Evolutionary conservation across 179 eudicot genomes (phyloP).

Genomic region (Gypsophila paniculata): DNA sequence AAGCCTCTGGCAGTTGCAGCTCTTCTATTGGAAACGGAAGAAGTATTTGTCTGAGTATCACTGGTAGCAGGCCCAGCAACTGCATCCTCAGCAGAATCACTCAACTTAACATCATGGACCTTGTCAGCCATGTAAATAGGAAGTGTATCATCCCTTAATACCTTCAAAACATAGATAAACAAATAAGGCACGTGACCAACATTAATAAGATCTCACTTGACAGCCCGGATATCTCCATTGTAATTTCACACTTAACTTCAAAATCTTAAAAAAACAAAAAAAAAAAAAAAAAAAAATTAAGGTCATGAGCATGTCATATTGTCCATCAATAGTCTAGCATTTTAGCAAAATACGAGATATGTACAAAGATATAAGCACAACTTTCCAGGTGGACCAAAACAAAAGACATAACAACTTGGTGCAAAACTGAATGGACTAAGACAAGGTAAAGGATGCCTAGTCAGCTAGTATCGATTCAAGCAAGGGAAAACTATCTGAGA

Average conservation of each 20-base stretch:
- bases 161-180: constrained; percentile 35
- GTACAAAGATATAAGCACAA: background rate
- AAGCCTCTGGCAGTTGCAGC: constrained; percentile 46
- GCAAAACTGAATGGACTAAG: background rate
- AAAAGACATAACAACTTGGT: background rate
- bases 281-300: background rate
- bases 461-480: background rate
- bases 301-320: constrained; percentile 14
- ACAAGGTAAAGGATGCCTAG: background rate
- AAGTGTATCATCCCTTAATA: constrained; percentile 59
- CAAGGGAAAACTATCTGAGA: background rate
- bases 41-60: constrained; percentile 57
- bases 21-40: constrained; percentile 75
- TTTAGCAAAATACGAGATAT: too few relatives aligned
- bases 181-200: constrained; percentile 10
- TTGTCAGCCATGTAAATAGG: constrained; percentile 64
- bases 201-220: constrained; percentile 4
- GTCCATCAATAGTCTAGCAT: background rate
- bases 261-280: constrained; percentile 17
- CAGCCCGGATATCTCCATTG: background rate
- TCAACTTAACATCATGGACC: constrained; percentile 84
- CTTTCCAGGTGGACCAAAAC: background rate
- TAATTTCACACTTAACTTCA: constrained; percentile 1
- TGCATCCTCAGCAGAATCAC: constrained; percentile 64
- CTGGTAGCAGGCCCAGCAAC: constrained; percentile 46